Percentiles rank a stretch among this genome's conserved stretches.
phyloP scores from a whole-genome alignment of 345 rosid genomes.

The Heritiera littoralis region DNA sequence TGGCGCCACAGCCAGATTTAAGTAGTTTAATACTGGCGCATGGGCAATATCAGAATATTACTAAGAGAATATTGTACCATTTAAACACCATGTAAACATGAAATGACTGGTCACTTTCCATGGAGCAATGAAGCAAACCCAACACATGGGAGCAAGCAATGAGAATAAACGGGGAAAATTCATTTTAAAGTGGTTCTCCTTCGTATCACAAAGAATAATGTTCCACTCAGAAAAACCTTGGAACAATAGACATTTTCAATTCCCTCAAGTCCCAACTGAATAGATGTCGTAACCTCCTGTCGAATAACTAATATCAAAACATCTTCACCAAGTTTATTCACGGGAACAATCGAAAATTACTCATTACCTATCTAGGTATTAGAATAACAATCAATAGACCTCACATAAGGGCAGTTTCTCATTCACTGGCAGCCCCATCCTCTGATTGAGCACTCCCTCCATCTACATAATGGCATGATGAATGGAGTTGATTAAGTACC shows the following conservation, averaged over 20 bases:
- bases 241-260: slow-evolving; percentile 19
- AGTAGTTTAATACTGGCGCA: background rate
- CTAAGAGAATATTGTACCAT: background rate
- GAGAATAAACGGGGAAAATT: background rate
- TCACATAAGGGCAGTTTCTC: slow-evolving; percentile 30
- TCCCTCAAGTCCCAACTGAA: slow-evolving; percentile 24
- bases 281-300: slow-evolving; percentile 25
- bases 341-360: slow-evolving; percentile 31
- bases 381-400: slow-evolving; percentile 35
- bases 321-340: slow-evolving; percentile 37
- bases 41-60: background rate
- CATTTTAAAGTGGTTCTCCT: background rate
- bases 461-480: slow-evolving; percentile 36
- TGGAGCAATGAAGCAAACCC: background rate
- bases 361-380: slow-evolving; percentile 33
- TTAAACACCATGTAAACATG: background rate
- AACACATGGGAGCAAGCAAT: background rate
- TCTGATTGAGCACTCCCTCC: slow-evolving; percentile 63
- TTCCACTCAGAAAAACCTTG: slow-evolving; percentile 20
- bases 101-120: background rate
- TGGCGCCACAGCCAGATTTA: background rate
- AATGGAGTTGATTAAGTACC: background rate
- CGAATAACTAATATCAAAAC: slow-evolving; percentile 26
- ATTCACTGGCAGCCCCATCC: slow-evolving; percentile 43
- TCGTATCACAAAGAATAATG: slow-evolving; percentile 25